Percentiles rank a stretch among this genome's conserved stretches.
These are phyloP conservation scores for Cystobasidium onofrii DNA, from an alignment of 768 basidiomycete species.

Conservation along the genomic window DNA sequence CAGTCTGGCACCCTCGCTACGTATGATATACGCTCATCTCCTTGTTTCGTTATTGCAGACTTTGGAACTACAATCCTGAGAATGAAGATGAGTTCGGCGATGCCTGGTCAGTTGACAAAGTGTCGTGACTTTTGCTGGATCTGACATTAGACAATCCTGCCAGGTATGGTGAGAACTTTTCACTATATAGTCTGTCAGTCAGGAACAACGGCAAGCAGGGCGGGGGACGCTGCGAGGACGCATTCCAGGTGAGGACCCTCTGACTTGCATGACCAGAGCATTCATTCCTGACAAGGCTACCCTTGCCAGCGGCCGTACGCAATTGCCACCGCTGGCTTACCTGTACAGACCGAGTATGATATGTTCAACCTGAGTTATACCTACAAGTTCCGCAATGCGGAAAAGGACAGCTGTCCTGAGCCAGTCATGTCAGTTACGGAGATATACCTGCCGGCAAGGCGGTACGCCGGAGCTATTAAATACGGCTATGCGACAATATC, in stretches of 20 bases:
- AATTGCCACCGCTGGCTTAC: slow-evolving; percentile 79
- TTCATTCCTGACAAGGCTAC: neutral
- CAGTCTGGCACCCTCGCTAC: neutral
- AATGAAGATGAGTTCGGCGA: slow-evolving; percentile 75
- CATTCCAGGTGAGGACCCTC: slow-evolving; percentile 54
- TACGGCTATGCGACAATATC: slow-evolving; percentile 53
- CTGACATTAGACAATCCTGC: slow-evolving; percentile 40
- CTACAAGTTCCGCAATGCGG: slow-evolving; percentile 33
- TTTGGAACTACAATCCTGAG: slow-evolving; percentile 90
- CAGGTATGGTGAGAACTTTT: slow-evolving; percentile 97
- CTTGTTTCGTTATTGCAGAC: slow-evolving; percentile 48
- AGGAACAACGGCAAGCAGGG: slow-evolving; percentile 47
- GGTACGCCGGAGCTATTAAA: slow-evolving; percentile 47
- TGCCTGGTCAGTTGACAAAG: slow-evolving; percentile 40
- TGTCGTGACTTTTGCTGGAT: too few relatives aligned
- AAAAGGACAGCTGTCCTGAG: neutral
- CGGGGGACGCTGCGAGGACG: slow-evolving; percentile 51
- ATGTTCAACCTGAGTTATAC: slow-evolving; percentile 14
- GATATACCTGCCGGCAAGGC: slow-evolving; percentile 62
- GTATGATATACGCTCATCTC: neutral
- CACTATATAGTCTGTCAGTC: slow-evolving; percentile 60
- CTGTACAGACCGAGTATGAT: slow-evolving; percentile 61
- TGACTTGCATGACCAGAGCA: neutral
- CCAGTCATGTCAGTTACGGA: slow-evolving; percentile 58
- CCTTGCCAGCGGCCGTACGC: slow-evolving; percentile 65